Evolutionary conservation across 208 protist genomes (phyloP).

Genomic region (Trypanosoma boissoni): DNA sequence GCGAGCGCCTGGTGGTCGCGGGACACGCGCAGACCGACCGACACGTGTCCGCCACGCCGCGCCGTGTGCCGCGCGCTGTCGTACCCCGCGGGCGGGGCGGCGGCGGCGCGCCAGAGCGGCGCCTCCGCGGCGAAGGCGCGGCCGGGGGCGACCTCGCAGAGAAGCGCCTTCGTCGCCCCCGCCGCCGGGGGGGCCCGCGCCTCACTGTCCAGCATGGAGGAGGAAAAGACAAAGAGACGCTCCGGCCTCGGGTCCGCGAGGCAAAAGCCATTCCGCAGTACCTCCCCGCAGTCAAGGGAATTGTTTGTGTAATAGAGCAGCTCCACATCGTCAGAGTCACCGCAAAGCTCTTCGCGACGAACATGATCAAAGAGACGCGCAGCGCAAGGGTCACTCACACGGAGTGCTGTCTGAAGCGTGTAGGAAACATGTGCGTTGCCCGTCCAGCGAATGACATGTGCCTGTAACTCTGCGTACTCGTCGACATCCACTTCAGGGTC

Average conservation of each 20-base stretch:
- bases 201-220: slow-evolving; percentile 41
- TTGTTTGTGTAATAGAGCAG: slow-evolving; percentile 85
- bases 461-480: slow-evolving; percentile 43
- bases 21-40: slow-evolving; percentile 37
- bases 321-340: slow-evolving; percentile 35
- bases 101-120: slow-evolving; percentile 17
- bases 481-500: slow-evolving; percentile 28
- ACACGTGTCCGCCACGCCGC: slow-evolving; percentile 3
- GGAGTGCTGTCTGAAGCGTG: slow-evolving; percentile 38
- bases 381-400: slow-evolving; percentile 38
- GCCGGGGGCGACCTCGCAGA: slow-evolving; percentile 67
- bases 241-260: slow-evolving; percentile 8
- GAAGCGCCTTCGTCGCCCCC: slow-evolving; percentile 44
- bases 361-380: slow-evolving; percentile 36
- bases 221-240: slow-evolving; percentile 55
- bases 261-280: slow-evolving; percentile 55
- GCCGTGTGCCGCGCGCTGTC: slow-evolving; percentile 45
- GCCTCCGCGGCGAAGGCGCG: slow-evolving; percentile 31
- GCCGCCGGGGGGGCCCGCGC: slow-evolving; percentile 24
- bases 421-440: slow-evolving; percentile 44
- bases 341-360: slow-evolving; percentile 4
- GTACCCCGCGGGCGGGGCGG: slow-evolving; percentile 30
- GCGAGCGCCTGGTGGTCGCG: slow-evolving; percentile 66
- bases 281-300: slow-evolving; percentile 37
- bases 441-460: slow-evolving; percentile 38